These are phyloP conservation scores for Phylloporus arenicola DNA, from an alignment of 768 basidiomycete genomes.

Conservation along the genomic window DNA sequence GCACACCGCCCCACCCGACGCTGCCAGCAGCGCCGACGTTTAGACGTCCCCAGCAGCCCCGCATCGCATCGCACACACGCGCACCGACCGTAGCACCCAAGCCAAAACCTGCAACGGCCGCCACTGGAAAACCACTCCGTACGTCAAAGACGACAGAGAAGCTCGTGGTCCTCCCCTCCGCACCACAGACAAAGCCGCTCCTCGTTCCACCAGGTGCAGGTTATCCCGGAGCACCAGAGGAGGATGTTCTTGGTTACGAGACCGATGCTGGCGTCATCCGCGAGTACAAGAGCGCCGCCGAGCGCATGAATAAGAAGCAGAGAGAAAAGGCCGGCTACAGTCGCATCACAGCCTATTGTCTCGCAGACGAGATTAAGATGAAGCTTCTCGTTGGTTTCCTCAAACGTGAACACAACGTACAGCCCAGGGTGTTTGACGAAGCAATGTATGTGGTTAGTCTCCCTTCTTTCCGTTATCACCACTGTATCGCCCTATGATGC, in stretches of 20 bases:
- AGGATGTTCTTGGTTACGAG: constrained; percentile 55
- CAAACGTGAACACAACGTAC: constrained; percentile 91
- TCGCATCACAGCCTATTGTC: constrained; percentile 84
- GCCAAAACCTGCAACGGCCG: constrained; percentile 14
- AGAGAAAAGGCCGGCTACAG: constrained; percentile 75
- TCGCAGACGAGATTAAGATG: constrained; percentile 81
- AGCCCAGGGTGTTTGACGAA: constrained; percentile 84
- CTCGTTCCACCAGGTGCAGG: constrained; percentile 15
- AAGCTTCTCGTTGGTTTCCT: constrained; percentile 79
- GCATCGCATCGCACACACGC: constrained; percentile 14
- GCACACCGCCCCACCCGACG: constrained; percentile 20
- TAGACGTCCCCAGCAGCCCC: constrained; percentile 22
- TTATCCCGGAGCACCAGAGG: constrained; percentile 30
- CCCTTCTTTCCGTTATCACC: not conserved
- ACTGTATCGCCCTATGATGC: not conserved
- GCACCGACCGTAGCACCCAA: constrained; percentile 12
- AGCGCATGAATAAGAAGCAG: constrained; percentile 85
- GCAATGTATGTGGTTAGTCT: constrained; percentile 82
- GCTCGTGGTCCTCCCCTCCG: constrained; percentile 85
- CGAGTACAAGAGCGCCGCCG: constrained; percentile 80
- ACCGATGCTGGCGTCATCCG: constrained; percentile 55
- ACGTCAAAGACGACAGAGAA: constrained; percentile 90
- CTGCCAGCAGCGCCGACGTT: constrained; percentile 16
- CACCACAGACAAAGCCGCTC: constrained; percentile 78
- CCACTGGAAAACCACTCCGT: constrained; percentile 52